Base-by-base conservation (phyloP, 2,329 filamentous ascomycete species). In the Chrysoporthe puriensis region DNA sequence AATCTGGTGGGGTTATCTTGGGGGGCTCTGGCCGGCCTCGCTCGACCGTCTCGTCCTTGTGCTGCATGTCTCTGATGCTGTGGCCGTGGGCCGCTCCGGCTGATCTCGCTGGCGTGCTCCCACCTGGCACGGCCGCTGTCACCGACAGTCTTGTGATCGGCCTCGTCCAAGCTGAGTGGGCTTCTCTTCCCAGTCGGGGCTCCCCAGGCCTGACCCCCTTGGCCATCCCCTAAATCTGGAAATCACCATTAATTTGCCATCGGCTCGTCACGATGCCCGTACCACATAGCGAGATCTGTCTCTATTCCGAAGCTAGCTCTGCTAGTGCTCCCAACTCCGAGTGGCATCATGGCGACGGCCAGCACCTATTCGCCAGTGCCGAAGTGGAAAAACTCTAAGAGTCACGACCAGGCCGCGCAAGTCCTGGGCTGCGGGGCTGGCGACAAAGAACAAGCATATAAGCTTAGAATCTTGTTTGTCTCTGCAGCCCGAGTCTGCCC, bases 181-280 rank as follows among this genome's bases (percentile, higher is more conserved):
- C 60, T 67, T 62, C 59, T 58, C 52, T 64, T 63, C 56, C 67
- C 67, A 59, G 61, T 62, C 61, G 43, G 63, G 54, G 9, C 46
- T 48, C 4, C 52, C 58, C 40, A 58, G 52, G 42, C 42, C 36
- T 7, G 8, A 18, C 57, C 67, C 67, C 68, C 62, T 60, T 58
- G 61, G 26, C 26, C 65, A 58, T 48, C 62, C 68, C 68, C 65
- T 62, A 65, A 68, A 68, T 36, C 63, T 52, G 66, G 66, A 70
- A 70, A 68, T 68, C 68, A 70, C 66, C 62, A 68, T 40, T 54
- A 70, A 70, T 70, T 70, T 70, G 54, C 68, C 54, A 64, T 50
- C 58, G 56, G 48, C 68, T 68, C 59, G 57, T 26, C 42, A 60
- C 57, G 48, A 63, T 61, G 63, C 54, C 62, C 58, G 13, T 40